These are phyloP conservation scores for Fagus crenata DNA, from an alignment of 306 rosid genomes.

Conservation along the genomic window DNA sequence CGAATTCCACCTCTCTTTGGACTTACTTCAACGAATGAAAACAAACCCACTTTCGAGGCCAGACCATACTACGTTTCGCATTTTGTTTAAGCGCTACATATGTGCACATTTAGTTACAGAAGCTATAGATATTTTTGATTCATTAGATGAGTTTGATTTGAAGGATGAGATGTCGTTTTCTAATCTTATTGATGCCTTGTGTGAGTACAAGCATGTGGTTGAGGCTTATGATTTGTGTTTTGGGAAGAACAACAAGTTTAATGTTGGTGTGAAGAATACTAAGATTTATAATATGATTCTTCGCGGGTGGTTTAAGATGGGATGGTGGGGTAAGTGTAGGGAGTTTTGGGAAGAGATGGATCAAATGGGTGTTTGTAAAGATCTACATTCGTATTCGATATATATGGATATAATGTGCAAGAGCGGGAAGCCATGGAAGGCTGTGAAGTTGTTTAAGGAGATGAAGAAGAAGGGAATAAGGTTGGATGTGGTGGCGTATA, in stretches of 20 bases:
- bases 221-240: slow-evolving; percentile 75
- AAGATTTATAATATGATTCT: slow-evolving; percentile 71
- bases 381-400: slow-evolving; percentile 71
- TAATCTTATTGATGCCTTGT: slow-evolving; percentile 71
- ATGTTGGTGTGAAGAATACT: slow-evolving; percentile 30
- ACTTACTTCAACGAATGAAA: slow-evolving; percentile 59
- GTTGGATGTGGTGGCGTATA: slow-evolving; percentile 77
- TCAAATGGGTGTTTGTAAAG: slow-evolving; percentile 57
- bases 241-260: slow-evolving; percentile 35
- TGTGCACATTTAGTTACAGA: slow-evolving; percentile 67
- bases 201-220: slow-evolving; percentile 75
- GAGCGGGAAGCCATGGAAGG: slow-evolving; percentile 89
- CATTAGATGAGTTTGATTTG: slow-evolving; percentile 54
- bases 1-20: slow-evolving; percentile 70
- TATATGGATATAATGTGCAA: slow-evolving; percentile 86
- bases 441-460: slow-evolving; percentile 73
- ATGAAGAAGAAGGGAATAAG: slow-evolving; percentile 59
- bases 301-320: slow-evolving; percentile 78
- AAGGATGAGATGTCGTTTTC: slow-evolving; percentile 64
- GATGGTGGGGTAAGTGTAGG: slow-evolving; percentile 85
- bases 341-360: slow-evolving; percentile 96
- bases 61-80: slow-evolving; percentile 66
- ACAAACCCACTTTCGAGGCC: slow-evolving; percentile 50
- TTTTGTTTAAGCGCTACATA: slow-evolving; percentile 74
- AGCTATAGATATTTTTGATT: slow-evolving; percentile 56